phyloP scores from a whole-genome alignment of 805 yeast species.

The Candida silvatica region DNA sequence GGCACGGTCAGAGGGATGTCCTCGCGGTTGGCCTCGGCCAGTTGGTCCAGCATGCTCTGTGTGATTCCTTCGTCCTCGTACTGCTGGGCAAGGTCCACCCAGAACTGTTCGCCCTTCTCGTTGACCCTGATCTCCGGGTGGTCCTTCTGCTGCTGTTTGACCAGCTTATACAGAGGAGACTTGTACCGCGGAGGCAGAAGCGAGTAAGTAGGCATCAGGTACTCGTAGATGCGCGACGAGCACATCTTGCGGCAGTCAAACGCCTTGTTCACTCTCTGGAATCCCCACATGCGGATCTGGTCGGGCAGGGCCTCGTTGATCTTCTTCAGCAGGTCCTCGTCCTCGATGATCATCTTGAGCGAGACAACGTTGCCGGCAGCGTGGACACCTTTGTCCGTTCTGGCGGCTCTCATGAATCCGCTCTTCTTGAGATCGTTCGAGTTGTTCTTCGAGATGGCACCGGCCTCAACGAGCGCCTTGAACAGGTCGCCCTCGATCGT shows the following conservation, averaged over 20 bases:
- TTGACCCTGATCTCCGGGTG: slow-evolving; percentile 58
- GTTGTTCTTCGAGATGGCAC: slow-evolving; percentile 81
- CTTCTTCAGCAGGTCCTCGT: slow-evolving; percentile 60
- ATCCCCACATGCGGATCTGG: slow-evolving; percentile 89
- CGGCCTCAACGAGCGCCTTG: slow-evolving; percentile 75
- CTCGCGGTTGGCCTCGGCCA: slow-evolving; percentile 26
- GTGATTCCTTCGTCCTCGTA: slow-evolving; percentile 31
- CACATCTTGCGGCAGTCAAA: slow-evolving; percentile 96
- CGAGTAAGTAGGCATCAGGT: slow-evolving; percentile 84
- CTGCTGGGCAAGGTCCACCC: slow-evolving; percentile 42
- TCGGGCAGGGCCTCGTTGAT: slow-evolving; percentile 74
- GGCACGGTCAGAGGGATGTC: slow-evolving; percentile 29
- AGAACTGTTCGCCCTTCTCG: slow-evolving; percentile 65
- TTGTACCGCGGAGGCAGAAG: slow-evolving; percentile 85
- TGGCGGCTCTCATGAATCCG: slow-evolving; percentile 80
- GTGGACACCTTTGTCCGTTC: slow-evolving; percentile 95
- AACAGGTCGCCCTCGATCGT: slow-evolving; percentile 90
- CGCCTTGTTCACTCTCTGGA: slow-evolving; percentile 77
- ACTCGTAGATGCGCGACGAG: slow-evolving; percentile 92
- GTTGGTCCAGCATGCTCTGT: slow-evolving; percentile 28
- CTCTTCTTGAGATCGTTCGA: slow-evolving; percentile 82
- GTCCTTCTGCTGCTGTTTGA: slow-evolving; percentile 41
- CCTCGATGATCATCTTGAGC: slow-evolving; percentile 76
- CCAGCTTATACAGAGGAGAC: slow-evolving; percentile 52
- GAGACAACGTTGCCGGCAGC: slow-evolving; percentile 94